Percentiles rank a stretch among this genome's conserved stretches.
Evolutionary conservation across 2,329 filamentous ascomycete species (phyloP).

Genomic region (Trichoderma sp.): DNA sequence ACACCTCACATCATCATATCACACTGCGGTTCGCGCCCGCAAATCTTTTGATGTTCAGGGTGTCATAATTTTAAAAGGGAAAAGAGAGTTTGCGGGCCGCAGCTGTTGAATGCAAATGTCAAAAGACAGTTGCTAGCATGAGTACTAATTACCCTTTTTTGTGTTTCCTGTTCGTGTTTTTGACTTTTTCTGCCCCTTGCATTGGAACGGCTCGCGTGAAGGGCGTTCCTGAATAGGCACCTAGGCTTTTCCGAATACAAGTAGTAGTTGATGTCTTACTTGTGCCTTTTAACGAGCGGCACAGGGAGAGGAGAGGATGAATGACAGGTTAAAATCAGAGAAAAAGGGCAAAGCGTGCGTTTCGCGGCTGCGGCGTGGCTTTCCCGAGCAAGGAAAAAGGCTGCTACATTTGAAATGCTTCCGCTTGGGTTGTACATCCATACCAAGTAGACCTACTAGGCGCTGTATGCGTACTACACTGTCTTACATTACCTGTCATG

Average conservation of each 20-base stretch:
- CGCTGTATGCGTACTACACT: neutral
- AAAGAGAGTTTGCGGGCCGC: slow-evolving; percentile 7
- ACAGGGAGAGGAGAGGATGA: neutral
- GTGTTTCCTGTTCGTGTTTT: neutral
- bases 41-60: neutral
- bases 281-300: neutral
- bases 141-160: neutral
- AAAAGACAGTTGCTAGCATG: neutral
- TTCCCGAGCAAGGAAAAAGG: neutral
- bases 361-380: slow-evolving; percentile 15
- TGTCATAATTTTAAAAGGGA: neutral
- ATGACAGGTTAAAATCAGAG: neutral
- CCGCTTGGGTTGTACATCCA: neutral
- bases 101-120: neutral
- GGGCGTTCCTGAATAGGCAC: neutral
- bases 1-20: neutral
- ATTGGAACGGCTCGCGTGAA: slow-evolving; percentile 4
- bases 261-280: neutral
- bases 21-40: neutral
- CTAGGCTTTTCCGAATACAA: neutral
- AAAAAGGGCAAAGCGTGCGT: neutral
- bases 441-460: neutral
- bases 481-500: neutral
- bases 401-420: neutral
- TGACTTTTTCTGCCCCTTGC: slow-evolving; percentile 18